Evolutionary conservation across 2,329 filamentous ascomycete genomes (phyloP).

Genomic region (Stylonectria norvegica): DNA sequence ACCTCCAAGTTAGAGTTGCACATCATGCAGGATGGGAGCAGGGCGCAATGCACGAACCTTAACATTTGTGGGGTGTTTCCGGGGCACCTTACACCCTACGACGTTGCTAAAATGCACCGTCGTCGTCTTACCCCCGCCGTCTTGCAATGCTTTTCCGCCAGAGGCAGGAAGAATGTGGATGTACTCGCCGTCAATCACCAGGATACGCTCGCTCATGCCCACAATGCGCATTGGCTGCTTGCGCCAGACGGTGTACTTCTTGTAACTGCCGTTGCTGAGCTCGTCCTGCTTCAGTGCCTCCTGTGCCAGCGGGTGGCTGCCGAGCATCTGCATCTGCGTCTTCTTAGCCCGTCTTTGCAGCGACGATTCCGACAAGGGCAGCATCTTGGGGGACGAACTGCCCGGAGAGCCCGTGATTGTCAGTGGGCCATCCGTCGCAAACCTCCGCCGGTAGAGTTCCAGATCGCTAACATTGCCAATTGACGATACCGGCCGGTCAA

Average conservation of each 20-base stretch:
- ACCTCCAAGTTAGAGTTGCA: slow-evolving; percentile 13
- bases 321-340: slow-evolving; percentile 46
- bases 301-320: slow-evolving; percentile 64
- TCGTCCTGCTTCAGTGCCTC: slow-evolving; percentile 60
- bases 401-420: slow-evolving; percentile 67
- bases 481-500: slow-evolving; percentile 75
- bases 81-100: slow-evolving; percentile 75
- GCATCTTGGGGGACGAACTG: slow-evolving; percentile 65
- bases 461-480: slow-evolving; percentile 72
- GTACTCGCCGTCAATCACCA: slow-evolving; percentile 82
- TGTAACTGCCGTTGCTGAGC: slow-evolving; percentile 58
- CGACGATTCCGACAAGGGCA: slow-evolving; percentile 46
- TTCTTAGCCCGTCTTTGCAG: slow-evolving; percentile 50
- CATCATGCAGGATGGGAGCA: too few species aligned
- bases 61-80: slow-evolving; percentile 77
- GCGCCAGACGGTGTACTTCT: slow-evolving; percentile 75
- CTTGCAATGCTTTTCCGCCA: slow-evolving; percentile 62
- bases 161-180: slow-evolving; percentile 77
- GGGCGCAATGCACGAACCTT: too few species aligned
- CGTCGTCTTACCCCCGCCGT: slow-evolving; percentile 66
- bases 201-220: slow-evolving; percentile 68
- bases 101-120: slow-evolving; percentile 81
- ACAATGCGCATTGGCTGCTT: slow-evolving; percentile 81
- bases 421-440: slow-evolving; percentile 69
- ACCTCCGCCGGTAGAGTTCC: slow-evolving; percentile 71